Base-by-base conservation (phyloP, 2,329 filamentous ascomycete species). In the Fusarium sp. region DNA sequence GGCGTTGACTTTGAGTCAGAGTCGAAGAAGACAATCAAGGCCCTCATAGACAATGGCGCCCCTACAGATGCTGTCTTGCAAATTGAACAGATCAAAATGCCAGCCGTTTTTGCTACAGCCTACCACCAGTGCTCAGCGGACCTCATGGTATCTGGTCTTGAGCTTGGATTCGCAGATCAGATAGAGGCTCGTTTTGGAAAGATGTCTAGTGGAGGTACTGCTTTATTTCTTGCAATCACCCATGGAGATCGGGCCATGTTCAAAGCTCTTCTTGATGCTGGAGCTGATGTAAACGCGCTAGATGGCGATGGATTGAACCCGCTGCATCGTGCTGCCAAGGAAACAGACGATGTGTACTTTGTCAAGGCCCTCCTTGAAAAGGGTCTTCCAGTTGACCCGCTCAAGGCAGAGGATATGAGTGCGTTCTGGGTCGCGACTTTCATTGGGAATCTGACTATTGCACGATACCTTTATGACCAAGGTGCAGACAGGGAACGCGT, bases 401-500 rank as follows among this genome's bases (percentile, higher is more conserved):
- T 14, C 25, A 31, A 37, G 3, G 17, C 46, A 17, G 27, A 25
- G 6, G 21, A 20, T 6, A 23, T 40, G 8, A 55, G 52, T 11
- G 52, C 52, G 15, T 55, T 55, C 45, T 55, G 36, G 3, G 10
- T 13, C 17, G 52, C 52, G 7, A 23, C n/a, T 3, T 55, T 29
- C 3, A 11, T 11, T 14, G 52, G 52, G 5, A 55, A 55, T 3
- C 9, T 51, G 13, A 39, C 35, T 18, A 18, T 55, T 5, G 45
- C 52, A 11, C 36, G 29, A 14, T 55, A 55, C 17, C 52, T 55
- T 0, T 55, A 40, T 17, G 43, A 55, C 11, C 35, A 14, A 4
- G 52, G 52, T 6, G 52, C 52, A 3, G 35, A 51, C 13, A 51
- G 52, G 14, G 52, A 55, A 7, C 52, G 52, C 4, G n/a, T 55